Percentiles rank a stretch among this genome's conserved stretches.
Evolutionary conservation across 768 basidiomycete species (phyloP).

Genomic region (Hemileccinum rubropunctum): DNA sequence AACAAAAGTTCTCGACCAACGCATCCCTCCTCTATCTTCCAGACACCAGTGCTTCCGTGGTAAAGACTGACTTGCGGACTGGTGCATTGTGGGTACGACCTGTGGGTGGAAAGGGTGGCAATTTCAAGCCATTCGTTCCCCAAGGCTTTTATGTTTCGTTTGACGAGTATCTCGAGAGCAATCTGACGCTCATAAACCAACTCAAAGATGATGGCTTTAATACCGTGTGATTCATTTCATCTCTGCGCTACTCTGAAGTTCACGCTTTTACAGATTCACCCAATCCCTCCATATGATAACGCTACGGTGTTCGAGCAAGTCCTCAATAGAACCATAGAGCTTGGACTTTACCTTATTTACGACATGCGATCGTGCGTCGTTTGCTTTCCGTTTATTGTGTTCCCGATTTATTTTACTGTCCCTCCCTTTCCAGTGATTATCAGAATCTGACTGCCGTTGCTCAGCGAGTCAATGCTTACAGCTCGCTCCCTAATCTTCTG

Average conservation of each 20-base stretch:
- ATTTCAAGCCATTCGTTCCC: slow-evolving; percentile 49
- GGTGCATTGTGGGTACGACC: slow-evolving; percentile 39
- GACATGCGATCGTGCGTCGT: slow-evolving; percentile 62
- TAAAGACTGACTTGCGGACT: slow-evolving; percentile 37
- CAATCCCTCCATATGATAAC: slow-evolving; percentile 65
- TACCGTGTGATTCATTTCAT: slow-evolving; percentile 11
- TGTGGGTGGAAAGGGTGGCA: background rate
- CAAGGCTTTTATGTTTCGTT: slow-evolving; percentile 74
- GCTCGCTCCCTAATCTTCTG: slow-evolving; percentile 63
- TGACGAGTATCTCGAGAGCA: slow-evolving; percentile 48
- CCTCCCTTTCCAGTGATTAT: slow-evolving; percentile 42
- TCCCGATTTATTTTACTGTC: background rate
- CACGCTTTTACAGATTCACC: slow-evolving; percentile 57
- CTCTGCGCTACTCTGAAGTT: slow-evolving; percentile 6
- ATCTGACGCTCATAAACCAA: slow-evolving; percentile 51
- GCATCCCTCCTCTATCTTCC: background rate
- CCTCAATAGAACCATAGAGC: slow-evolving; percentile 17
- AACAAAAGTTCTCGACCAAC: slow-evolving; percentile 7
- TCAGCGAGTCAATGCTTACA: slow-evolving; percentile 61
- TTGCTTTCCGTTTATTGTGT: background rate
- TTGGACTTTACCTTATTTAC: slow-evolving; percentile 63
- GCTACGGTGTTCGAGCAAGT: slow-evolving; percentile 35
- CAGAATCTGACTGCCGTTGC: slow-evolving; percentile 59
- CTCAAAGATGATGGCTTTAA: slow-evolving; percentile 55
- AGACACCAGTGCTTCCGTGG: slow-evolving; percentile 6